Base-by-base conservation (phyloP, 2,329 filamentous ascomycete genomes). In the Xylaria sp. region DNA sequence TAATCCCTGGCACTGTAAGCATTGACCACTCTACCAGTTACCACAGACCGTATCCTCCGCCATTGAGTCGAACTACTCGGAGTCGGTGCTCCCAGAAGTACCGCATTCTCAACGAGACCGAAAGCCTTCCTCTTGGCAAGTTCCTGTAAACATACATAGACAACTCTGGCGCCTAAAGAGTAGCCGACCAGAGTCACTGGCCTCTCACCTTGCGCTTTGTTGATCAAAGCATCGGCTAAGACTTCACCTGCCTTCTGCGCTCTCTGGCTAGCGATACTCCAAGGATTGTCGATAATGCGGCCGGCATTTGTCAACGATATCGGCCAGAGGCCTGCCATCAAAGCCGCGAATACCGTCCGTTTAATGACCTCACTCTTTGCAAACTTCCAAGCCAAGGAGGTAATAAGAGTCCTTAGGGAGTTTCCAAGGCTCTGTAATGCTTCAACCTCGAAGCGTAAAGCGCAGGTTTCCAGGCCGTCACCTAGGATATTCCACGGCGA, bases 1-100 rank as follows among this genome's bases (percentile, higher is more conserved):
- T 94, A 94, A 79, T 98, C 95, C 52, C 93, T 92, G 51, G 91
- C 89, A 2, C 92, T 96, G 78, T 91, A 98, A 1, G 95, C 93
- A 74, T 98, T 98, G 75, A 98, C 87, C 9, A 98, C 85, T 23
- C 94, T 88, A 0, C 94, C 94, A 39, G 90, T 88, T 1, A 97
- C 94, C 0, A 95, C 93, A 62, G 89, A 90, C 68, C 94, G 90
- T 74, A 97, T 86, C 3, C 89, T 86, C 25, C 92, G 86, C 95
- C 95, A 98, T 62, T 93, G 89, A 3, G 86, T 83, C 1, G 86
- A 87, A 20, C 90, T 87, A 1, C 92, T 90, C 0, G 94, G 93
- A 0, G 91, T 89, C 0, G 95, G 94, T 0, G 92, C 87, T 1
- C 95, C 95, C 77, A 98, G 92, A 66, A 98, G 79, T 18, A 97